Base-by-base conservation (phyloP, 148 eudicot species). In the Pharnaceum exiguum region DNA sequence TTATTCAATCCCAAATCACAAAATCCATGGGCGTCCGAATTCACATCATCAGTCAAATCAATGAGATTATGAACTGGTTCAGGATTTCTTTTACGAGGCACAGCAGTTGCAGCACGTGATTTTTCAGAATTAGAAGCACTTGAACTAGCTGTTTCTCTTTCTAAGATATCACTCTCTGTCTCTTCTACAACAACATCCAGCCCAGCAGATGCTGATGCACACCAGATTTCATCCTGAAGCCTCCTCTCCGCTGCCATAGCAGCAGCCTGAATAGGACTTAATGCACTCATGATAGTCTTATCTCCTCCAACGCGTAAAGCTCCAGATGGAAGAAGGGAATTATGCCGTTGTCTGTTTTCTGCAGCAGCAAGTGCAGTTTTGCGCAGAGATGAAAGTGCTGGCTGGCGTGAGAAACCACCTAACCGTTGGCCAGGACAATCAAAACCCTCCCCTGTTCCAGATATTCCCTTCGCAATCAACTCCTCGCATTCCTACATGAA, bases 231-330 rank as follows among this genome's bases (percentile, higher is more conserved):
- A 71, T 93, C 99, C 48, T 75, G 89, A 29, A 85, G 65, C 71
- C 99, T 88, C 79, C 99, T 83, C 70, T 89, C 96, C 15, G 99
- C 96, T 60, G 99, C 99, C 99, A 93, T 93, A 49, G 95, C 99
- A 70, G 99, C 99, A 63, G 99, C 99, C 78, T 93, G 96, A 22
- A 74, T 69, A 4, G 99, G 99, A 68, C 69, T 83, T 40, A 93
- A 77, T 27, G 87, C 75, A 66, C 53, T 60, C 95, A 79, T 93
- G 24, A 89, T 75, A 57, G 76, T 76, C 59, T 70, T 83, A 71
- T 93, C 95, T 45, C 99, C 96, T 60, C 99, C 99, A 58, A 93
- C 65, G 33, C 86, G 87, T 55, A 76, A 69, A 21, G 99, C 90
- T 24, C 96, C 99, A 11, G 89, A 62, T 33, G 96, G 98, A 25